Evolutionary conservation across 2,329 filamentous ascomycete species (phyloP), one percentile per base, ranked within the genome.

Genomic region (Aspergillus thermomutatus): DNA sequence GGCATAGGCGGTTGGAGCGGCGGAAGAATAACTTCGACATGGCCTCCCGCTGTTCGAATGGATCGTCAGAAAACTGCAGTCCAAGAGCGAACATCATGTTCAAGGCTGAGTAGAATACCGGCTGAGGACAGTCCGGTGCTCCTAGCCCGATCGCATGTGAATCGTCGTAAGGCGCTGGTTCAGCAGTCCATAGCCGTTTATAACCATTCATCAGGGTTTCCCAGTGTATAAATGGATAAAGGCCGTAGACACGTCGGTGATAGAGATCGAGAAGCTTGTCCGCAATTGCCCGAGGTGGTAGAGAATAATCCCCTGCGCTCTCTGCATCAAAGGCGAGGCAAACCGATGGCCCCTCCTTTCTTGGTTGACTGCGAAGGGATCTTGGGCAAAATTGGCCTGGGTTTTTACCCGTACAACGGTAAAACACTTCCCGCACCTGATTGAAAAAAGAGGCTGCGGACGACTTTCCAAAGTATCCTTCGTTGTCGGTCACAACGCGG

Each of bases 221-320:
- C 10, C 49, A 49, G 41, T 56, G 54, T 6, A 56, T 43, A 49
- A 49, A 56, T 2, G 54, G 54, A 48, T 56, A 56, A 26, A 56
- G 53, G 5, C 48, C 7, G 23, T 56, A 46, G n/a, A 41, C 23
- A 17, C 49, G 49, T 19, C 26, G 19, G 23, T 52, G 53, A 19
- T 56, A 56, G 2, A 53, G 40, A 9, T 52, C 43, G 3, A 56
- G 31, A 4, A 56, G 50, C 54, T 31, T 49, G 28, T 56, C 54
- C 17, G 54, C 54, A 4, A 43, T 10, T 49, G 21, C 11, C 43
- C 49, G 28, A 17, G 54, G 49, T 14, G 54, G 54, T 23, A 56
- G 54, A 4, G 54, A 52, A 26, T 37, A 56, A 31, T 53, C 23
- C n/a, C 53, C 54, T 5, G 41, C 17, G 31, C 26, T 37, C 27